Conservation (phyloP, 2,329 filamentous ascomycete genomes). For the Mycosphaerella arachidis region DNA sequence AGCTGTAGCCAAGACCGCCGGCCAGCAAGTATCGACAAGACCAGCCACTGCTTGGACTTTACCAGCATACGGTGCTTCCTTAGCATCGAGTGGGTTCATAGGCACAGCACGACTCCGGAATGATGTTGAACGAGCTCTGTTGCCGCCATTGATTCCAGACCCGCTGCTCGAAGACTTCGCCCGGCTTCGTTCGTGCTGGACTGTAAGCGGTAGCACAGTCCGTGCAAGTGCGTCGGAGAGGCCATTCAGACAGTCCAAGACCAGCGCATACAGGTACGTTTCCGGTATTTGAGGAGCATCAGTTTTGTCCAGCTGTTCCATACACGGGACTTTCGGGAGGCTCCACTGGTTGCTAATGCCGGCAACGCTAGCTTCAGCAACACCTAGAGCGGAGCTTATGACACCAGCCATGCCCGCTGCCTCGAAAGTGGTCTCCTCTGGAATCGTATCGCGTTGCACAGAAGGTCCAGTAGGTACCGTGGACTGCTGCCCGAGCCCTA, state of each 20-base stretch:
- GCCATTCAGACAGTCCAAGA: slow-evolving; percentile 81
- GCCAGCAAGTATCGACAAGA: slow-evolving; percentile 91
- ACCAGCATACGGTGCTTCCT: slow-evolving; percentile 64
- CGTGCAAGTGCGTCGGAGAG: slow-evolving; percentile 90
- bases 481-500: slow-evolving; percentile 84
- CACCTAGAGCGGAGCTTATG: slow-evolving; percentile 67
- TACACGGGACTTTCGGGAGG: slow-evolving; percentile 75
- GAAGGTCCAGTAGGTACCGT: slow-evolving; percentile 66
- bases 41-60: slow-evolving; percentile 73
- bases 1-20: slow-evolving; percentile 86
- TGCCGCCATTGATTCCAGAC: slow-evolving; percentile 23
- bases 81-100: slow-evolving; percentile 73
- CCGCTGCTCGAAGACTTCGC: slow-evolving; percentile 23
- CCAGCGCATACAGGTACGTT: slow-evolving; percentile 88
- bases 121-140: slow-evolving; percentile 53
- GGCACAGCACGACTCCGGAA: slow-evolving; percentile 73
- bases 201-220: slow-evolving; percentile 85
- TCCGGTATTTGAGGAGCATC: slow-evolving; percentile 80
- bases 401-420: slow-evolving; percentile 77
- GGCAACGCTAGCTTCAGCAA: slow-evolving; percentile 60
- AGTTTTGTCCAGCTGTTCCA: slow-evolving; percentile 90
- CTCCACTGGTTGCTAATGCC: slow-evolving; percentile 94
- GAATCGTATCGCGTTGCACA: slow-evolving; percentile 53
- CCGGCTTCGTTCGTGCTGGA: slow-evolving; percentile 63
- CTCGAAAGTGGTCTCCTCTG: slow-evolving; percentile 84